A percentile compares a stretch with the other conserved stretches of the same genome.
Evolutionary conservation across 176 grass and related monocot genomes (phyloP).

Genomic region (Oryza rufipogon): DNA sequence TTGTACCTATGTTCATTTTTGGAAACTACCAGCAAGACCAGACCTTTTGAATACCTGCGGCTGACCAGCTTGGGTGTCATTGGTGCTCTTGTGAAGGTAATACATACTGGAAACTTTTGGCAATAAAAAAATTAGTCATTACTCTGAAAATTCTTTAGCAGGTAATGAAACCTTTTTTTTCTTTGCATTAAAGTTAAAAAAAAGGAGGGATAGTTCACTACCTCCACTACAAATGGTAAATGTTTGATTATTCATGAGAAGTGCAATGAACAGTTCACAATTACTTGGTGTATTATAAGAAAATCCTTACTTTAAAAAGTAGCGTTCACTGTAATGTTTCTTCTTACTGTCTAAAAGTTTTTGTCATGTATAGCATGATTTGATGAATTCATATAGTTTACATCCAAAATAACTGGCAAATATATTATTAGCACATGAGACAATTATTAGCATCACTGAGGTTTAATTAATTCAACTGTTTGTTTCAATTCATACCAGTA

Average conservation of each 20-base stretch:
- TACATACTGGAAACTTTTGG: not conserved
- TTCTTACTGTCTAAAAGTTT: not conserved
- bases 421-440: not conserved
- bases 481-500: not conserved
- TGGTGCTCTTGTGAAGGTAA: slow-evolving; percentile 94
- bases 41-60: slow-evolving; percentile 72
- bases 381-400: not conserved
- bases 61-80: slow-evolving; percentile 75
- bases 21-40: slow-evolving; percentile 56
- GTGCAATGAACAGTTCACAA: not conserved
- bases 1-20: slow-evolving; percentile 68
- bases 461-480: not conserved
- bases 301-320: not conserved
- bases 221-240: not conserved
- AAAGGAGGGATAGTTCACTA: not conserved
- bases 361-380: not conserved
- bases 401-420: not conserved
- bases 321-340: not conserved
- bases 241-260: not conserved
- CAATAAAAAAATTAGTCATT: not conserved
- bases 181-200: not conserved
- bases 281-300: not conserved
- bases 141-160: slow-evolving; percentile 7
- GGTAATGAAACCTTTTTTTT: slow-evolving; percentile 10
- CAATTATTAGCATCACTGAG: not conserved